A percentile compares a stretch with the other conserved stretches of the same genome.
phyloP scores from a whole-genome alignment of 495 filamentous ascomycete genomes.

The Evansstolkia leycettana region DNA sequence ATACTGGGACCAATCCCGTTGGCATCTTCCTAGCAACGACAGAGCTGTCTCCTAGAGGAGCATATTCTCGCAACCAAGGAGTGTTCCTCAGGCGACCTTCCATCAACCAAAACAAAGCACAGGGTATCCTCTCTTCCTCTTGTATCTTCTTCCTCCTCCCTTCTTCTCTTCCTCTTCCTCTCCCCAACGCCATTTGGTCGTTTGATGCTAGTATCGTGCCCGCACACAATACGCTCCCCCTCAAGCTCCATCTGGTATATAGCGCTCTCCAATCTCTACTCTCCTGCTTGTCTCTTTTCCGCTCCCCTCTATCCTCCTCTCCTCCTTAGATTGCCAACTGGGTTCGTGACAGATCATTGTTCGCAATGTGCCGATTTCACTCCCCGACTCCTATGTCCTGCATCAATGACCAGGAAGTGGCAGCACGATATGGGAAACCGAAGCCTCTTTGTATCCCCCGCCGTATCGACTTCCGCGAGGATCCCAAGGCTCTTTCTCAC shows the following conservation, averaged over 20 bases:
- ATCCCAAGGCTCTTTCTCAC: neutral
- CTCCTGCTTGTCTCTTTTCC: slow-evolving; percentile 1
- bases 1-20: too few species aligned
- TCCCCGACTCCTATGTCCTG: slow-evolving; percentile 4
- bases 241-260: neutral
- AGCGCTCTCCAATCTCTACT: neutral
- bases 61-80: too few species aligned
- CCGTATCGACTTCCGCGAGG: slow-evolving; percentile 1
- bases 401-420: too few species aligned
- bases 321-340: slow-evolving; percentile 3
- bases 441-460: too few species aligned
- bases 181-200: slow-evolving; percentile 7
- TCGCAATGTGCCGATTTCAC: slow-evolving; percentile 8
- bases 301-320: neutral
- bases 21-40: too few species aligned
- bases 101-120: neutral
- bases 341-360: neutral
- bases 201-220: slow-evolving; percentile 13
- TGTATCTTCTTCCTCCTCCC: slow-evolving; percentile 1
- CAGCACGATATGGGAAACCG: too few species aligned
- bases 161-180: slow-evolving; percentile 2
- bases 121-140: neutral
- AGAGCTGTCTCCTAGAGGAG: too few species aligned
- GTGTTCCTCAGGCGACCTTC: too few species aligned
- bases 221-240: too few species aligned